Conservation (phyloP, 257 asterid species). For the Rauvolfia tetraphylla region DNA sequence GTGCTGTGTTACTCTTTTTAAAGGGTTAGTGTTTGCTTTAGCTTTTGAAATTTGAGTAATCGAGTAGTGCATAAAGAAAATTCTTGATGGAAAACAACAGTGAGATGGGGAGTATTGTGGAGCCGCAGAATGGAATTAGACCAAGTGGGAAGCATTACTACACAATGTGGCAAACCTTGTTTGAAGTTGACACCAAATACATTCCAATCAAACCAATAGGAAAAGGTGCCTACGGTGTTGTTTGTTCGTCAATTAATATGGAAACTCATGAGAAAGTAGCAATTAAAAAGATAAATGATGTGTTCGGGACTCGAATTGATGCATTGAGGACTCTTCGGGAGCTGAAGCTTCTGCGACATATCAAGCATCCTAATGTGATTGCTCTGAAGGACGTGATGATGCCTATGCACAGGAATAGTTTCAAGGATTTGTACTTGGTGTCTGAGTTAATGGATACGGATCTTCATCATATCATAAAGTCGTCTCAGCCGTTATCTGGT, state of each 20-base stretch:
- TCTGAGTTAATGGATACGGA: slow-evolving; percentile 51
- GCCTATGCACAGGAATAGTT: slow-evolving; percentile 31
- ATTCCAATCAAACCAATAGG: slow-evolving; percentile 44
- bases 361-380: slow-evolving; percentile 43
- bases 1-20: neutral
- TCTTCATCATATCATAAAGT: slow-evolving; percentile 45
- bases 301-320: slow-evolving; percentile 37
- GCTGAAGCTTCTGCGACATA: slow-evolving; percentile 34
- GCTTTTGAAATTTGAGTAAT: neutral
- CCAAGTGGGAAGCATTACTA: slow-evolving; percentile 38
- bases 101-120: slow-evolving; percentile 34
- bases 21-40: neutral
- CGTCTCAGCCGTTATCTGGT: slow-evolving; percentile 37
- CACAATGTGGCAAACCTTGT: slow-evolving; percentile 43
- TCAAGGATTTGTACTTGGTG: slow-evolving; percentile 45
- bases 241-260: slow-evolving; percentile 40
- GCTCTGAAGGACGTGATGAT: slow-evolving; percentile 47
- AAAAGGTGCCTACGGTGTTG: slow-evolving; percentile 46
- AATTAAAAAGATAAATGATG: slow-evolving; percentile 40
- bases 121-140: slow-evolving; percentile 32
- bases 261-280: slow-evolving; percentile 46
- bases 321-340: slow-evolving; percentile 48
- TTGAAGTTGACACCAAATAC: slow-evolving; percentile 42
- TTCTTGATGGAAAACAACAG: slow-evolving; percentile 18
- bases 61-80: neutral